Evolutionary conservation across 1,284 basidiomycete genomes (phyloP).

Genomic region (Melampsora occidentalis): DNA sequence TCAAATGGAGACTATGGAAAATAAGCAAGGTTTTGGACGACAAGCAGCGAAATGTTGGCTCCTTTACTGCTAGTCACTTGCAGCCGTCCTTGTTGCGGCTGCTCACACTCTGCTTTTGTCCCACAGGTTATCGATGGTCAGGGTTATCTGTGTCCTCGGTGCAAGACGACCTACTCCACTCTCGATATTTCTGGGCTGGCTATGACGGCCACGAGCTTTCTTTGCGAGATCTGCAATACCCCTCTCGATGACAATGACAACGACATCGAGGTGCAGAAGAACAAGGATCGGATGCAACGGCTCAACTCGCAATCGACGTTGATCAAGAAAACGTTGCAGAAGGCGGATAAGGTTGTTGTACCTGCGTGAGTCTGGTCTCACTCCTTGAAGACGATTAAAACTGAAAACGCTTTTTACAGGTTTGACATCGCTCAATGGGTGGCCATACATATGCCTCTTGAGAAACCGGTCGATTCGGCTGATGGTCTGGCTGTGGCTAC

Average conservation of each 20-base stretch:
- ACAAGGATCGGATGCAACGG: conserved; percentile 88
- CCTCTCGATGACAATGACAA: conserved; percentile 91
- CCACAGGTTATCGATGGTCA: conserved; percentile 79
- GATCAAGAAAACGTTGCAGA: conserved; percentile 79
- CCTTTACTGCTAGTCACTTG: background rate
- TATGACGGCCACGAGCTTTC: conserved; percentile 61
- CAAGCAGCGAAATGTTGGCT: conserved; percentile 65
- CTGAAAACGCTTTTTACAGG: background rate
- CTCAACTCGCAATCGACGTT: conserved; percentile 89
- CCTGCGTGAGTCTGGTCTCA: conserved; percentile 57
- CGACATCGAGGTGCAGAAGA: conserved; percentile 74
- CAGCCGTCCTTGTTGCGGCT: conserved; percentile 7
- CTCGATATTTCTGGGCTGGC: conserved; percentile 79
- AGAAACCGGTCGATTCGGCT: conserved; percentile 22
- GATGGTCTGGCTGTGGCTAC: conserved; percentile 41
- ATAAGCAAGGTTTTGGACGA: conserved; percentile 88
- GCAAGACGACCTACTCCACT: conserved; percentile 76
- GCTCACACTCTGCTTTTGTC: background rate
- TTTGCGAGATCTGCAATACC: conserved; percentile 66
- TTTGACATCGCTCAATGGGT: conserved; percentile 43
- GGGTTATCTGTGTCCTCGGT: conserved; percentile 90
- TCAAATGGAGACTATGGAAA: conserved; percentile 94
- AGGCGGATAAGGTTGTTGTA: conserved; percentile 80
- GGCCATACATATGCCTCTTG: conserved; percentile 29
- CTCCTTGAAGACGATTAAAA: background rate